phyloP scores from a whole-genome alignment of 257 asterid species.

The Schizonepeta tenuifolia region DNA sequence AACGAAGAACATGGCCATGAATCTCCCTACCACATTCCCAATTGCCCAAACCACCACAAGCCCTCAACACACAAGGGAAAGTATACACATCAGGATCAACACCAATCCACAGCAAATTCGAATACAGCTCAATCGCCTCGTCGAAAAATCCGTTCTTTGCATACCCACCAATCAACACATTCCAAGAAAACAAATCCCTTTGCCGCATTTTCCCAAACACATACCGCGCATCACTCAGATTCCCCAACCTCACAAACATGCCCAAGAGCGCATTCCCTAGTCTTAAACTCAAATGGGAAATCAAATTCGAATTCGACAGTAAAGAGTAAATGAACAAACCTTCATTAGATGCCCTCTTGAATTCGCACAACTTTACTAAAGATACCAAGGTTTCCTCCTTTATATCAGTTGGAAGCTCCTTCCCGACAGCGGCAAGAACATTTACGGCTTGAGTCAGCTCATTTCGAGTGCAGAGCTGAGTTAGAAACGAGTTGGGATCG shows the following conservation, averaged over 20 bases:
- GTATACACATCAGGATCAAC: conserved; percentile 88
- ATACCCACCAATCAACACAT: conserved; percentile 89
- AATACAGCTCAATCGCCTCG: conserved; percentile 85
- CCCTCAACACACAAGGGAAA: conserved; percentile 90
- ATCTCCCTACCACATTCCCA: conserved; percentile 70
- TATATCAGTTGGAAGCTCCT: conserved; percentile 51
- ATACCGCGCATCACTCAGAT: conserved; percentile 81
- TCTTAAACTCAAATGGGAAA: conserved; percentile 60
- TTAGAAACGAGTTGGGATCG: conserved; percentile 70
- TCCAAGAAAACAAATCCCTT: conserved; percentile 92
- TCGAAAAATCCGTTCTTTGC: conserved; percentile 89
- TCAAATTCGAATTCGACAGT: conserved; percentile 46
- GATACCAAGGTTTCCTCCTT: conserved; percentile 78
- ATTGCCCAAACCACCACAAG: conserved; percentile 83
- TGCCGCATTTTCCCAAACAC: conserved; percentile 93
- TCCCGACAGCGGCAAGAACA: conserved; percentile 44
- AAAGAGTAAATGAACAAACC: conserved; percentile 63
- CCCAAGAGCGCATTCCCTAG: conserved; percentile 84
- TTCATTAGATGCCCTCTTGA: conserved; percentile 68
- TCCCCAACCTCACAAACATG: conserved; percentile 90
- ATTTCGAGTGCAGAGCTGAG: conserved; percentile 61
- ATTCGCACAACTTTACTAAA: conserved; percentile 79
- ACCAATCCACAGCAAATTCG: conserved; percentile 83
- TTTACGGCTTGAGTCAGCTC: conserved; percentile 66
- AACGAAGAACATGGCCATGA: conserved; percentile 78